Percentiles rank a stretch among this genome's conserved stretches.
Evolutionary conservation across 805 yeast species (phyloP).

Genomic region (Sugiyamaella smithiae): DNA sequence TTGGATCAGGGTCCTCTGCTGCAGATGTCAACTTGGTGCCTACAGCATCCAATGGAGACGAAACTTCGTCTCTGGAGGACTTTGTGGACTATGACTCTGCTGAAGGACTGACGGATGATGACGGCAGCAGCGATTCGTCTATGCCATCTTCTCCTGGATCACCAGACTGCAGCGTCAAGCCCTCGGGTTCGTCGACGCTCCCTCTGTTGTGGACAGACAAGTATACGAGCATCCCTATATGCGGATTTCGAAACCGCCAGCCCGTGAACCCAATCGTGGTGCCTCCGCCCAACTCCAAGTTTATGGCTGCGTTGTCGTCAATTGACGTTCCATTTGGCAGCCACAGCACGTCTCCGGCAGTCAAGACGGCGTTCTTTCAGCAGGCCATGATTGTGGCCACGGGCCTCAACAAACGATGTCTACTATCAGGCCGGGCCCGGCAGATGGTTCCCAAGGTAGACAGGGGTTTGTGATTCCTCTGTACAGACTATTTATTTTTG

Average conservation of each 20-base stretch:
- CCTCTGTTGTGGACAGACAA: slow-evolving; percentile 15
- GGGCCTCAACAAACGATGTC: slow-evolving; percentile 28
- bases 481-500: slow-evolving; percentile 10
- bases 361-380: slow-evolving; percentile 21
- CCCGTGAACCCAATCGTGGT: neutral
- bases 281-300: slow-evolving; percentile 12
- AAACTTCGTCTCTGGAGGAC: slow-evolving; percentile 21
- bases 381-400: slow-evolving; percentile 27
- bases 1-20: neutral
- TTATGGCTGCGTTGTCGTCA: slow-evolving; percentile 30
- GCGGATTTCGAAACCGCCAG: slow-evolving; percentile 25
- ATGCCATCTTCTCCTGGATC: slow-evolving; percentile 11
- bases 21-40: neutral
- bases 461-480: neutral
- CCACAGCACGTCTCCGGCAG: slow-evolving; percentile 3
- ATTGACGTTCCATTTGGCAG: slow-evolving; percentile 13
- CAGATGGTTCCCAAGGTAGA: slow-evolving; percentile 27
- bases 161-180: slow-evolving; percentile 10
- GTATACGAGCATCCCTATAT: slow-evolving; percentile 22
- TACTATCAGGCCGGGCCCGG: slow-evolving; percentile 32
- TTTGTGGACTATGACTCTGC: slow-evolving; percentile 25
- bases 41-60: slow-evolving; percentile 5
- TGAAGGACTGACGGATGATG: slow-evolving; percentile 21
- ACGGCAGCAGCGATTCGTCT: slow-evolving; percentile 10
- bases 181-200: slow-evolving; percentile 1